phyloP scores from a whole-genome alignment of 2,329 filamentous ascomycete species.

The Arthroderma sp. region DNA sequence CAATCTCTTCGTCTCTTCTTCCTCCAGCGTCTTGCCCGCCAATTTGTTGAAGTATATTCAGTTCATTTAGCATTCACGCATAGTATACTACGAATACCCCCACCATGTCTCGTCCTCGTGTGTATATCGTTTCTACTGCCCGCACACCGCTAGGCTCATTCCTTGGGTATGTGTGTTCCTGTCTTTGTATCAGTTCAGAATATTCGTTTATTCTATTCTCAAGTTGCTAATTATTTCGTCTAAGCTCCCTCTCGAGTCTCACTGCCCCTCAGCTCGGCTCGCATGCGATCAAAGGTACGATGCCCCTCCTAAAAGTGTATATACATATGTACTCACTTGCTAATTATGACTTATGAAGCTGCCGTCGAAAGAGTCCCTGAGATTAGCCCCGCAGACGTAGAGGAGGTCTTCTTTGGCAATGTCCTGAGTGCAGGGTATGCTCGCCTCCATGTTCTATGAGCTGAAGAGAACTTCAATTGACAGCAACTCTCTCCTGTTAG shows the following conservation, averaged over 20 bases:
- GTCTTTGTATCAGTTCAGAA: background rate
- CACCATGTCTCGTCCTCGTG: constrained; percentile 51
- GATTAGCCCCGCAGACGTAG: constrained; percentile 77
- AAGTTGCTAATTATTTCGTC: background rate
- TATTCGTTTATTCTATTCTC: background rate
- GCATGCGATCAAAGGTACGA: constrained; percentile 77
- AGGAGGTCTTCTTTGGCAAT: constrained; percentile 98
- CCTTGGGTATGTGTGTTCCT: constrained; percentile 55
- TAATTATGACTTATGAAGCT: constrained; percentile 26
- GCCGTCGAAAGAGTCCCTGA: constrained; percentile 75
- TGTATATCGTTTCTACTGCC: constrained; percentile 89
- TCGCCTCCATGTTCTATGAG: constrained; percentile 4
- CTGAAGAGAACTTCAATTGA: background rate
- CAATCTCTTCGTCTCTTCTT: too few species aligned
- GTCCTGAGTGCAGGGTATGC: constrained; percentile 83
- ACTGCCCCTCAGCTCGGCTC: constrained; percentile 77
- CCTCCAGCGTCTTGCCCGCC: too few species aligned
- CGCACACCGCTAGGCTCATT: constrained; percentile 91
- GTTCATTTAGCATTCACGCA: too few species aligned
- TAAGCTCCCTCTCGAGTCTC: constrained; percentile 74
- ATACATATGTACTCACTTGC: background rate
- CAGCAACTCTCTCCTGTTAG: constrained; percentile 35
- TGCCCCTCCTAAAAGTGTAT: background rate
- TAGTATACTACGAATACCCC: background rate
- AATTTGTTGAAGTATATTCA: too few species aligned